A percentile compares a stretch with the other conserved stretches of the same genome.
These are phyloP conservation scores for Penicillium sp. DNA, from an alignment of 2,329 filamentous ascomycete genomes.

Conservation along the genomic window DNA sequence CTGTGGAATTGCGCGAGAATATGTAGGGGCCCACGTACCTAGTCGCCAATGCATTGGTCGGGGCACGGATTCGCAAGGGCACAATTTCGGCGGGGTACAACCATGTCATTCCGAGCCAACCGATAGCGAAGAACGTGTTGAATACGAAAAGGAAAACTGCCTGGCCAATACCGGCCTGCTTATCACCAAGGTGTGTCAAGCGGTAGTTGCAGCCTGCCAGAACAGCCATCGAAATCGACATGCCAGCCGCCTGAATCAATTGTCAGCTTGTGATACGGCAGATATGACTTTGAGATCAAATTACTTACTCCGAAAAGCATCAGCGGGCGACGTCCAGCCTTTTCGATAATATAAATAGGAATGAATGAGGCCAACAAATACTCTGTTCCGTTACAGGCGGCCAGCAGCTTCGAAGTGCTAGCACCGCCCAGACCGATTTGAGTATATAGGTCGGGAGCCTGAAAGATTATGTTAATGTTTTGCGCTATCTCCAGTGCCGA, in stretches of 20 bases:
- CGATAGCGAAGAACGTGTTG: conserved; percentile 64
- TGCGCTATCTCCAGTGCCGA: too few species aligned
- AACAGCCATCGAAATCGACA: conserved; percentile 7
- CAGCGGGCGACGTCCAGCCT: conserved; percentile 62
- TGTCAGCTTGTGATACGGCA: background rate
- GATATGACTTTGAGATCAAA: background rate
- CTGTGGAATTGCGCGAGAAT: too few species aligned
- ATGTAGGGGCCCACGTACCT: conserved; percentile 33
- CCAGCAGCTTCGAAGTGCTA: conserved; percentile 36
- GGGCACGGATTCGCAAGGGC: conserved; percentile 60
- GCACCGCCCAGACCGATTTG: background rate
- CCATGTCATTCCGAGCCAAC: conserved; percentile 67
- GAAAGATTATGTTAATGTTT: background rate
- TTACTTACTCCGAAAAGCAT: conserved; percentile 66
- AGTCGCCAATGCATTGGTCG: conserved; percentile 65
- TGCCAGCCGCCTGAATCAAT: background rate
- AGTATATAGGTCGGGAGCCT: background rate
- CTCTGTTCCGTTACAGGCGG: conserved; percentile 55
- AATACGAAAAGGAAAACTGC: conserved; percentile 64
- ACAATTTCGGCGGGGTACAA: conserved; percentile 63
- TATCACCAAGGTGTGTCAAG: conserved; percentile 17
- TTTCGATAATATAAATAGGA: conserved; percentile 53
- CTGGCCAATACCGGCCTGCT: conserved; percentile 46
- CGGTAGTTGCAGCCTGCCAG: conserved; percentile 7
- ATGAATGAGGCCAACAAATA: conserved; percentile 55